Conservation (phyloP, 2,329 filamentous ascomycete genomes). For the Alternaria consortialis region DNA sequence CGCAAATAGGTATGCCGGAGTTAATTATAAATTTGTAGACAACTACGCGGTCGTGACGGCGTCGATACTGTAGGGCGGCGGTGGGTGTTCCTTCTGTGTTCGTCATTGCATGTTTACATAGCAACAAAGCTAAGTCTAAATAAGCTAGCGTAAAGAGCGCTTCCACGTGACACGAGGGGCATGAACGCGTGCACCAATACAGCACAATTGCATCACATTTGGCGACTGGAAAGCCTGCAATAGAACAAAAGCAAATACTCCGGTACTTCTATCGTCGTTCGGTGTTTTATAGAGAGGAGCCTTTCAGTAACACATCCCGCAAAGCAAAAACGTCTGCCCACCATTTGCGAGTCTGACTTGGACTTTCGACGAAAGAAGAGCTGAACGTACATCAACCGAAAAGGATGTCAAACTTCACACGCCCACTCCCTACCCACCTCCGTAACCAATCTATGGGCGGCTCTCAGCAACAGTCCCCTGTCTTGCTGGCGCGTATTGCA, state of each 20-base stretch:
- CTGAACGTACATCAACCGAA: background rate
- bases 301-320: background rate
- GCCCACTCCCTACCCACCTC: slow-evolving; percentile 69
- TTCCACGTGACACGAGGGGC: slow-evolving; percentile 39
- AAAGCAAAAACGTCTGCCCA: background rate
- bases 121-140: slow-evolving; percentile 30
- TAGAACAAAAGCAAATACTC: background rate
- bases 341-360: background rate
- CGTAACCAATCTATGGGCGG: slow-evolving; percentile 58
- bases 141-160: slow-evolving; percentile 13
- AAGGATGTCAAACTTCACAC: slow-evolving; percentile 53
- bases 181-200: slow-evolving; percentile 21
- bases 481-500: slow-evolving; percentile 77
- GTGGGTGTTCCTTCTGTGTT: slow-evolving; percentile 10
- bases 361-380: background rate
- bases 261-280: background rate
- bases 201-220: background rate
- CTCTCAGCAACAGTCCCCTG: slow-evolving; percentile 69
- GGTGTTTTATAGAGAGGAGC: too few relatives aligned
- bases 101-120: slow-evolving; percentile 42
- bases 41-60: slow-evolving; percentile 18
- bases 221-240: background rate
- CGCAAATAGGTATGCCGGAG: slow-evolving; percentile 51
- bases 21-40: slow-evolving; percentile 39
- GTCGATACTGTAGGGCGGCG: slow-evolving; percentile 1